Base-by-base conservation (phyloP, 2,329 filamentous ascomycete species). In the Paradendryphiella salina region DNA sequence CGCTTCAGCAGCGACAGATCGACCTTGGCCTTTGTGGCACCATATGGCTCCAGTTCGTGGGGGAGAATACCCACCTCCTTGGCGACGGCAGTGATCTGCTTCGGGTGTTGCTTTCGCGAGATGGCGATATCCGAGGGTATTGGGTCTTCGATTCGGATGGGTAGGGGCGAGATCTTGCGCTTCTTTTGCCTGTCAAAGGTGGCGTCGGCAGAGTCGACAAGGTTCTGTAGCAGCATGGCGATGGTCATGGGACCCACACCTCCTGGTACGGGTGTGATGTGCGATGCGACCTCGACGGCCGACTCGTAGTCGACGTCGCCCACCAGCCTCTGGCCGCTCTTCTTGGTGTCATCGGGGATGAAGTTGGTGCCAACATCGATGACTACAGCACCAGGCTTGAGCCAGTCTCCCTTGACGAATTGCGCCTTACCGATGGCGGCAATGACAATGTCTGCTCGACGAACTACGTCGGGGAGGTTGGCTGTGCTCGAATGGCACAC, bases 211-310 rank as follows among this genome's bases (percentile, higher is more conserved):
- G 93, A 87, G 63, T 93, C 88, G 47, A 97, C 88, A 7, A 97
- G 92, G 69, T 99, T 99, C 75, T 96, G 89, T 65, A 99, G 79
- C 39, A 99, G 81, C 94, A 99, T 99, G 53, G 94, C 94, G 57
- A 99, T 92, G 3, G 94, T 99, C 94, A 99, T 99, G 42, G 94
- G 94, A 0, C 94, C 94, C 52, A 99, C 94, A 73, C 94, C 94
- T 50, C 94, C 94, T 1, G 94, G 94, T 2, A 99, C 94, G 1
- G 94, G 94, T 2, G 94, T 99, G 68, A 99, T 96, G 67, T 89
- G 84, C 2, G 92, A 96, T 15, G 92, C 94, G 34, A 96, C 88
- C 70, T 95, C 81, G 13, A 82, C 82, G 13, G 93, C 93, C 35
- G 88, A 85, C 43, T 91, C 90, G 65, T 86, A 97, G 66, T 99